Base-by-base conservation (phyloP, 805 yeast species). In the Metschnikowia cerradonensis region DNA sequence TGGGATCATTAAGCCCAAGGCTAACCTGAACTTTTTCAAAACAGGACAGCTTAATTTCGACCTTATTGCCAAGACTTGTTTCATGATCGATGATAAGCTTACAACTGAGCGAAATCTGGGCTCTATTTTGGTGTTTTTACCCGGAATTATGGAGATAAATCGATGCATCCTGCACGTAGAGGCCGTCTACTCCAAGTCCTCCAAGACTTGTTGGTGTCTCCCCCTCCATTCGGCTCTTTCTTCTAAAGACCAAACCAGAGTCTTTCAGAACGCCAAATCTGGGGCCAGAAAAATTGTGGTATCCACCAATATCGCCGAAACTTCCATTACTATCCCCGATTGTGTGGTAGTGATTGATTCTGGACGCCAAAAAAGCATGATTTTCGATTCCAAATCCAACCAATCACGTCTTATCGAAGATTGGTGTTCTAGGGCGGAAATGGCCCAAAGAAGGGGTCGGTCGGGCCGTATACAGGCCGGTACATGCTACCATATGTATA, bases 381-480 rank as follows among this genome's bases (percentile, higher is more conserved):
- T 80, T 26, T 92, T 83, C 62, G 91, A 89, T 62, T 60, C 89
- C 0, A 74, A 71, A 35, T 73, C 82, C 14, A 87, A 87, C 58
- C 79, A 90, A 4, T 83, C 94, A 0, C 80, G 80, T 48, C 74
- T 92, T 43, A 74, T 82, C 4, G 97, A 92, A 60, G 75, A 77
- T 3, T 92, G 96, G 90, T 89, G 90, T 20, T 91, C 98, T 0
- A 80, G 80, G 55, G 97, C 98, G 0, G 96, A 95, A 61, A 84
- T 84, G 20, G 79, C 82, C 20, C 99, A 92, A 67, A 80, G 99
- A 70, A 77, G 96, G 66, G 99, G 99, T 65, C 87, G 99, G 73
- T 92, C 97, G n/a, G 99, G 99, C 55, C 91, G 99, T 79, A 90
- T 92, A 11, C 80, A 84, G 34, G 75, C 75, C 23, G 99, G 99